Percentiles rank a stretch among this genome's conserved stretches.
phyloP scores from a whole-genome alignment of 345 rosid genomes.

The Lepidium africanum region DNA sequence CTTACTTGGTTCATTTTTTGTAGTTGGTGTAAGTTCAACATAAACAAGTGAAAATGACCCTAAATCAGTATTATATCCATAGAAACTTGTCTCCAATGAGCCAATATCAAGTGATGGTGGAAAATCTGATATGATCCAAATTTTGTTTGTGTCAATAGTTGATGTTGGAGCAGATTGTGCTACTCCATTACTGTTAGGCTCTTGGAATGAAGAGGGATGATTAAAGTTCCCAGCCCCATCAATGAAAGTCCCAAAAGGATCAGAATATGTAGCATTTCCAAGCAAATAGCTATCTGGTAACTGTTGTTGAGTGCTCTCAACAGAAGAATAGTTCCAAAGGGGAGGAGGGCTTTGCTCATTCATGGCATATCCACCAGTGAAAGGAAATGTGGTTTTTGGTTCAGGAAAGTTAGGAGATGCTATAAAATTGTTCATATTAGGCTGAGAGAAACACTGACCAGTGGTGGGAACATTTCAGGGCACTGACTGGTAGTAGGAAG shows the following conservation, averaged over 20 bases:
- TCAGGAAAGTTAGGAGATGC: constrained; percentile 4
- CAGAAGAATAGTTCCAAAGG: constrained; percentile 2
- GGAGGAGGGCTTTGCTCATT: neutral
- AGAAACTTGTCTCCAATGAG: constrained; percentile 41
- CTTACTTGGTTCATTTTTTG: constrained; percentile 22
- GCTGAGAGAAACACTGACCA: neutral
- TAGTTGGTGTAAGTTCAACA: constrained; percentile 27
- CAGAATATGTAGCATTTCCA: constrained; percentile 31
- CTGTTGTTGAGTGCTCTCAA: constrained; percentile 15
- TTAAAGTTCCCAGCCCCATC: constrained; percentile 35
- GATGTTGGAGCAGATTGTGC: constrained; percentile 3
- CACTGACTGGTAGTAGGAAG: neutral
- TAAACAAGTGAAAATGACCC: constrained; percentile 30
- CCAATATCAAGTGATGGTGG: constrained; percentile 35
- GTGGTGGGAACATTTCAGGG: neutral
- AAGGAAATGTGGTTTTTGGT: neutral
- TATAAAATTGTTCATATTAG: neutral
- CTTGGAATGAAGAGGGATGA: constrained; percentile 70
- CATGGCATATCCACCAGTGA: neutral
- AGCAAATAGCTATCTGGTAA: constrained; percentile 32
- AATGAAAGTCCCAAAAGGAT: constrained; percentile 42
- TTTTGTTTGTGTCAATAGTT: constrained; percentile 35
- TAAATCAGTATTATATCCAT: constrained; percentile 27
- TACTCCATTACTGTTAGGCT: constrained; percentile 5
- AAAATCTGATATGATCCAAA: constrained; percentile 32